phyloP scores from a whole-genome alignment of 495 filamentous ascomycete species.

The Xylaria grammica region DNA sequence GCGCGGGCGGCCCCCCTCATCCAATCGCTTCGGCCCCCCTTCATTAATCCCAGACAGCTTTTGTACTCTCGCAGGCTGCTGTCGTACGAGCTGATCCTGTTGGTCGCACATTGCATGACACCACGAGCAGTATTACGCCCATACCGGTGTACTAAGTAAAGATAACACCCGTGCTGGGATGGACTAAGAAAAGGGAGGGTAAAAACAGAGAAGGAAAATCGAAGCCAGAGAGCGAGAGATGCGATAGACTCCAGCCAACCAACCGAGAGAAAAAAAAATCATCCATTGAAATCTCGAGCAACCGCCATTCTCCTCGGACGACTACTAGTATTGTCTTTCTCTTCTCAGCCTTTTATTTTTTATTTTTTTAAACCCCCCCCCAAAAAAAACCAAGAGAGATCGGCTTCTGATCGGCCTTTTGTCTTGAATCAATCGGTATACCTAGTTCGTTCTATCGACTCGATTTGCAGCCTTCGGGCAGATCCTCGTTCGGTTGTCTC shows the following conservation, averaged over 20 bases:
- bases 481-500: background rate
- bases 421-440: conserved; percentile 4
- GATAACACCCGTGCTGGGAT: conserved; percentile 9
- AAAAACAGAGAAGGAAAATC: background rate
- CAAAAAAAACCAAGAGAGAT: background rate
- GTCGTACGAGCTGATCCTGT: conserved; percentile 15
- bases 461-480: background rate
- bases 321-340: background rate
- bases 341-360: background rate
- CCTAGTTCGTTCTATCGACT: background rate
- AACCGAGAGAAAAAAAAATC: conserved; percentile 1
- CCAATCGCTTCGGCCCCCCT: conserved; percentile 31
- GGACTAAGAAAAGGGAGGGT: background rate
- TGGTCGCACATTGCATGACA: conserved; percentile 24
- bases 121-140: conserved; percentile 16
- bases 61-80: conserved; percentile 33
- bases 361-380: no score
- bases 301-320: background rate
- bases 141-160: conserved; percentile 8
- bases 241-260: background rate
- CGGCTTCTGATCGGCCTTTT: background rate
- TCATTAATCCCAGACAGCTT: conserved; percentile 35
- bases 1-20: conserved; percentile 22
- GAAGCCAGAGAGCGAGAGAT: background rate
- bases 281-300: conserved; percentile 13